Evolutionary conservation across 495 filamentous ascomycete genomes (phyloP), one percentile per base, ranked within the genome.

Genomic region (Rhizodiscina lignyota): DNA sequence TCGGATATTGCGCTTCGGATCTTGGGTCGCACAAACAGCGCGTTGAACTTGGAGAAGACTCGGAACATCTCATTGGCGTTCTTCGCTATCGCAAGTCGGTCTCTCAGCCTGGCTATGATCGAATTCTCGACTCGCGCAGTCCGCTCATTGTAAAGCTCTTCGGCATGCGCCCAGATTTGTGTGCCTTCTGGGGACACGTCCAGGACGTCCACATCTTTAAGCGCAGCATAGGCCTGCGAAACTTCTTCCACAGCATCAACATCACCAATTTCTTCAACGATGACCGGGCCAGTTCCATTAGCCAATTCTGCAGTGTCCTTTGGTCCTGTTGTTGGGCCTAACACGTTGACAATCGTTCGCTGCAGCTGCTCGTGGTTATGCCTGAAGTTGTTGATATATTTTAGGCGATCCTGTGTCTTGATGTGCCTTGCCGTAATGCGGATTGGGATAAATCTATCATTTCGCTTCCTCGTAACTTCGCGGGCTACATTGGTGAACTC

Each of bases 11-110:
- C 89, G 48, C 89, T 85, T 29, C 89, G 74, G 53, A 99, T 94
- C 63, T 96, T 96, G 13, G 91, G 91, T 20, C 89, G 73, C 32
- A 99, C 85, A 49, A 99, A 87, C 32, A 99, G 76, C 19, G 89
- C 91, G 50, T 99, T 99, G 67, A 99, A 99, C 50, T 94, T 94
- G 15, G 89, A 99, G 52, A 96, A 96, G 31, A 99, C 89, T 24
- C 91, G 81, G 54, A 99, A 99, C 89, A 96, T 99, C 52, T 96
- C 89, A 52, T 91, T 96, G 16, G 89, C 89, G 35, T 77, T 86
- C 64, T 86, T 96, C 10, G 89, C 85, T 2, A 82, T 94, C 2
- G 87, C 89, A 34, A 99, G 64, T 28, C 89, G 79, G 58, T 99
- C 89, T 47, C 91, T 69, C 6, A 99, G 61, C 23, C 86, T 73